Base-by-base conservation (phyloP, 108 stramenopile species). In the Chaetoceros muelleri region DNA sequence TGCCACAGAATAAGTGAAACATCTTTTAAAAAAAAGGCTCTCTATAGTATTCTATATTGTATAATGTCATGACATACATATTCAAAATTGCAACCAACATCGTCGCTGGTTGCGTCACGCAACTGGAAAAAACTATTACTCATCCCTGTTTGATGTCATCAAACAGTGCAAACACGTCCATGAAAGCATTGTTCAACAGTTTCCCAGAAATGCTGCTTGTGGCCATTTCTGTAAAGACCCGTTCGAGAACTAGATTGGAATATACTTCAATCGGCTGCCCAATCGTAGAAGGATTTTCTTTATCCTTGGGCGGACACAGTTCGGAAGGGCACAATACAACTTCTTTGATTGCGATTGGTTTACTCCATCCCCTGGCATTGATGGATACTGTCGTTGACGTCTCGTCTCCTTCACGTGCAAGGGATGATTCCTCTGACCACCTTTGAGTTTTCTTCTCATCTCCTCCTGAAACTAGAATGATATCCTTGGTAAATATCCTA, bases 181-280 rank as follows among this genome's bases (percentile, higher is more conserved):
- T 65, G 44, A 81, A 28, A n/a, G 74, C 80, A n/a, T 73, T 82
- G 13, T 72, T 64, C 26, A 82, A 67, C 5, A 82, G 53, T 45
- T 56, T 52, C 8, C 74, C 74, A 13, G 70, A 40, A 10, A 40
- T 65, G 46, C 76, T 74, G 3, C 67, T 72, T 55, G 77, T 82
- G 1, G 80, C 80, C 52, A 74, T 72, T 55, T 75, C 76, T n/a
- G 69, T 55, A 30, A 82, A 55, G 0, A 75, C 26, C 0, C 76
- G 63, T 69, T 72, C 54, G 55, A 46, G 61, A 0, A 82, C 52
- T 30, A 78, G 58, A 27, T 82, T 76, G 10, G 67, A 7, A 18
- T 66, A 28, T 44, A 59, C 65, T 30, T 82, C 76, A 13, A 75
- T 24, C 7, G 66, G 62, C 46, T 78, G 76, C 60, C 71, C 73